phyloP scores from a whole-genome alignment of 257 asterid species.

The Avicennia marina region DNA sequence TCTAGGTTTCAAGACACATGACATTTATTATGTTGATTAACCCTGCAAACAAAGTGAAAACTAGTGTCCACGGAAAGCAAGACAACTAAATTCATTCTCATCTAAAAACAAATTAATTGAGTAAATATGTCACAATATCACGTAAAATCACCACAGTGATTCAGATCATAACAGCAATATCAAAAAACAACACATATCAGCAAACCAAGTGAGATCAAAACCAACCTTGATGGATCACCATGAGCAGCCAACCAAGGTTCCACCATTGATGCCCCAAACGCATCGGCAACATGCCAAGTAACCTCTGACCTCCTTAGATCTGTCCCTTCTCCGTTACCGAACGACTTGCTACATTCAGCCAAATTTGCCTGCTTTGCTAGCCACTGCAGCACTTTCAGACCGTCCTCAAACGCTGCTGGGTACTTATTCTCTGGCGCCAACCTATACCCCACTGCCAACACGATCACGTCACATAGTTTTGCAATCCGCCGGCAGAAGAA shows the following conservation, averaged over 20 bases:
- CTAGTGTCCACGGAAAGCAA: too few species aligned
- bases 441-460: slow-evolving; percentile 86
- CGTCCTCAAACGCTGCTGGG: slow-evolving; percentile 91
- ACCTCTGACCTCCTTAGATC: slow-evolving; percentile 57
- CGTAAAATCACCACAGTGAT: too few species aligned
- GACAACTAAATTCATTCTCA: too few species aligned
- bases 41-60: too few species aligned
- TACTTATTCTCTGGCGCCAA: slow-evolving; percentile 83
- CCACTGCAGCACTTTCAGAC: slow-evolving; percentile 86
- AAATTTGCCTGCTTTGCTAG: slow-evolving; percentile 84
- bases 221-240: slow-evolving; percentile 77
- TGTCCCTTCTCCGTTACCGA: slow-evolving; percentile 42
- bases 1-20: too few species aligned
- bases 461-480: slow-evolving; percentile 79
- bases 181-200: too few species aligned
- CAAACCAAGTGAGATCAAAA: slow-evolving; percentile 6
- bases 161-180: too few species aligned
- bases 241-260: slow-evolving; percentile 91
- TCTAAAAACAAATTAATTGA: too few species aligned
- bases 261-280: slow-evolving; percentile 77
- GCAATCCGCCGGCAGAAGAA: slow-evolving; percentile 76
- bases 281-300: slow-evolving; percentile 54
- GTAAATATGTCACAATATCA: too few species aligned
- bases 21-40: too few species aligned
- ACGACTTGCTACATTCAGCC: slow-evolving; percentile 77